Evolutionary conservation across 345 rosid species (phyloP), one percentile per base, ranked within the genome.

Genomic region (Ailanthus altissimus): DNA sequence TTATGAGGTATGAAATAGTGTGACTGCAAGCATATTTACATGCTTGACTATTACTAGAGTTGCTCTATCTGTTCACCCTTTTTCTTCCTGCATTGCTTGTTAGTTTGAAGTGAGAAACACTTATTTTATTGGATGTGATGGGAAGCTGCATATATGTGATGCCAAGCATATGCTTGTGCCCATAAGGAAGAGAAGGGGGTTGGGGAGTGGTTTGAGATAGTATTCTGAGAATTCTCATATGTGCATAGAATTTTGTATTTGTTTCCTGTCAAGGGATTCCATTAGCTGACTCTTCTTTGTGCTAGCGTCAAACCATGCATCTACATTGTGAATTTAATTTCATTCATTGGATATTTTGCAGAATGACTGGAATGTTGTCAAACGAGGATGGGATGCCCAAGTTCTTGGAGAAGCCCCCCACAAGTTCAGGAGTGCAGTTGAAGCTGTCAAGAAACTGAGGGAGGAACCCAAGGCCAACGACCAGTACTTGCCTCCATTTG

Each of bases 381-480:
- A 96, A 75, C 84, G 98, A 72, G 99, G 99, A 61, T 96, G 99
- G 99, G 97, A 96, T 83, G 99, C 99, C 74, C 99, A 96, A 77
- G 97, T 96, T 84, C 97, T 96, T 43, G 99, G 99, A 23, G 97
- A 93, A 89, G 98, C 99, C 70, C 99, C 97, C 3, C 68, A 93
- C 87, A 92, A 93, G 81, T 96, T 96, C 67, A 89, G 45, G 59
- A 89, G 59, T 82, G 93, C 98, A 6, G 82, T 93, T 78, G 98
- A 96, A 82, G 99, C 99, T 23, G 89, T 93, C 59, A 91, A 91
- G 90, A 92, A 84, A 62, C 72, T 96, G 79, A 90, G 99, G 86
- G 86, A 81, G 75, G 87, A 72, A 0, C 84, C 90, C 77, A 90
- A 92, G 11, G 91, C 93, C 9, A 93, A 85, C 72, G 98, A 96